These are phyloP conservation scores for Globisporangium irregulare DNA, from an alignment of 352 stramenopile species.

Conservation along the genomic window DNA sequence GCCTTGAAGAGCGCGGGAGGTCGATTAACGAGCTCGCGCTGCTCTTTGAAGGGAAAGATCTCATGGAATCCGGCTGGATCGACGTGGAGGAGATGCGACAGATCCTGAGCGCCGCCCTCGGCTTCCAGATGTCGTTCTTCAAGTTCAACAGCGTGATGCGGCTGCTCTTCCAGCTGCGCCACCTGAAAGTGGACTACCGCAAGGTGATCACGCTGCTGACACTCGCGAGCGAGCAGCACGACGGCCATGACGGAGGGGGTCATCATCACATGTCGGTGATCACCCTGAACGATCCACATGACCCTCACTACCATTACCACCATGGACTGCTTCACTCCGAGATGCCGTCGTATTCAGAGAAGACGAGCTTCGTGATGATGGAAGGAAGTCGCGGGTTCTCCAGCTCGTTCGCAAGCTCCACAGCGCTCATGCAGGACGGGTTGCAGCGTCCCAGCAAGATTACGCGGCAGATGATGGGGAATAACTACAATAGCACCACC, in stretches of 20 bases:
- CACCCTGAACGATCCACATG: neutral
- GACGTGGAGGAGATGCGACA: conserved; percentile 40
- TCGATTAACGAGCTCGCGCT: conserved; percentile 31
- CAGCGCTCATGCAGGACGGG: neutral
- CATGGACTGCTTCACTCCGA: conserved; percentile 1
- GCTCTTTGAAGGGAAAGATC: conserved; percentile 29
- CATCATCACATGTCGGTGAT: conserved; percentile 1
- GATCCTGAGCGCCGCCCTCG: conserved; percentile 31
- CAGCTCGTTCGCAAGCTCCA: conserved; percentile 5
- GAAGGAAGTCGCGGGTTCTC: neutral
- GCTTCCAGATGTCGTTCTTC: conserved; percentile 49
- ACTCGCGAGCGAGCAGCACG: conserved; percentile 14
- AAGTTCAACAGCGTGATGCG: conserved; percentile 56
- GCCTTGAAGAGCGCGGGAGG: conserved; percentile 23
- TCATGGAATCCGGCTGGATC: conserved; percentile 27
- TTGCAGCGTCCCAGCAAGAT: conserved; percentile 12
- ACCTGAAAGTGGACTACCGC: conserved; percentile 23
- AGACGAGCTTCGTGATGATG: conserved; percentile 15
- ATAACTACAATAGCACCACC: neutral
- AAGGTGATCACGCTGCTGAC: conserved; percentile 23
- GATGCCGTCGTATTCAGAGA: conserved; percentile 3
- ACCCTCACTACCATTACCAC: neutral
- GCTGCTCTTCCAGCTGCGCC: conserved; percentile 45
- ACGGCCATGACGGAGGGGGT: neutral
- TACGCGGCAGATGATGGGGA: conserved; percentile 16